Percentiles rank a stretch among this genome's conserved stretches.
Conservation (phyloP, 108 stramenopile species). For the Schizochytrium sp. region DNA sequence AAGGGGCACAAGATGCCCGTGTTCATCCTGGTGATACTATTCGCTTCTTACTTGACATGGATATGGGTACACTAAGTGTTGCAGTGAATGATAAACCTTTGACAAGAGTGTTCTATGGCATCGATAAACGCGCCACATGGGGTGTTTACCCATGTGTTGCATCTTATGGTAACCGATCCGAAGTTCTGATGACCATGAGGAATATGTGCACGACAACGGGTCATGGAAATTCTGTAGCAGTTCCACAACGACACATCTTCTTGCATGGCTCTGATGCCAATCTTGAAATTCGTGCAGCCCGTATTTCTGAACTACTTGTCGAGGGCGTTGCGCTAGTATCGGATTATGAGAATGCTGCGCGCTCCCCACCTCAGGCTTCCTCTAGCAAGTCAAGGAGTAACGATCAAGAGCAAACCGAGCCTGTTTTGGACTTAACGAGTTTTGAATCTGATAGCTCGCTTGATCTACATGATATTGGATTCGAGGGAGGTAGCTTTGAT, state of each 20-base stretch:
- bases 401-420: background rate
- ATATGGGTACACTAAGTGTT: slow-evolving; percentile 32
- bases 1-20: background rate
- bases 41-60: slow-evolving; percentile 42
- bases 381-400: no score
- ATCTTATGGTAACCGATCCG: slow-evolving; percentile 32
- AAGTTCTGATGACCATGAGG: background rate
- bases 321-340: background rate
- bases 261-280: background rate
- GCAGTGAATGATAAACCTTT: slow-evolving; percentile 31
- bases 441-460: background rate
- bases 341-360: background rate
- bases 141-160: slow-evolving; percentile 57
- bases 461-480: background rate
- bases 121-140: slow-evolving; percentile 31
- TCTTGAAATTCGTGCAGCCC: slow-evolving; percentile 26
- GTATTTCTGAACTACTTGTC: slow-evolving; percentile 8
- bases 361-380: background rate
- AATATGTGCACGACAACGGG: background rate
- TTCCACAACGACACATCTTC: slow-evolving; percentile 39
- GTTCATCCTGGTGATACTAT: slow-evolving; percentile 46
- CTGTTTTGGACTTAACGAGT: background rate
- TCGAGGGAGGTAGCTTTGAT: background rate
- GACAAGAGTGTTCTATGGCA: slow-evolving; percentile 47
- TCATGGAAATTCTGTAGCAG: background rate